A percentile compares a stretch with the other conserved stretches of the same genome.
Evolutionary conservation across 1,284 basidiomycete species (phyloP).

Genomic region (Austroboletus niveus): DNA sequence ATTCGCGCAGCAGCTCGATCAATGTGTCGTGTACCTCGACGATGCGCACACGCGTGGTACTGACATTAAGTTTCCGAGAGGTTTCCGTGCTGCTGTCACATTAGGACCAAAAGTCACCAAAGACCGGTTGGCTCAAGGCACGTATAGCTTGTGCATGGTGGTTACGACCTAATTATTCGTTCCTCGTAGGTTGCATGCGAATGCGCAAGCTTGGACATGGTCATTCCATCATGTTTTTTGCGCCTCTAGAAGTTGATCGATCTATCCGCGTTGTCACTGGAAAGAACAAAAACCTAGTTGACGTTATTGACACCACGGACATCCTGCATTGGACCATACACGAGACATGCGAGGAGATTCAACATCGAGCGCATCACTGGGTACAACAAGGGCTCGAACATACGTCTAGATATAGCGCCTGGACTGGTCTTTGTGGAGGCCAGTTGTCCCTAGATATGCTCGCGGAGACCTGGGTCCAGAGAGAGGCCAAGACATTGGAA

Average conservation of each 20-base stretch:
- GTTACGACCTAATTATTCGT: background rate
- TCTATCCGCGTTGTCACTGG: slow-evolving; percentile 34
- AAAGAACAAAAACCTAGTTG: background rate
- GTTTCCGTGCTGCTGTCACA: slow-evolving; percentile 41
- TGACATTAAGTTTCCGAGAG: slow-evolving; percentile 43
- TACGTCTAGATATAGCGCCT: slow-evolving; percentile 19
- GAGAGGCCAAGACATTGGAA: slow-evolving; percentile 39
- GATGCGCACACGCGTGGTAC: slow-evolving; percentile 59
- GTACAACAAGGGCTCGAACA: slow-evolving; percentile 30
- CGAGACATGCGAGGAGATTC: slow-evolving; percentile 41
- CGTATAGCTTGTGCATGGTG: slow-evolving; percentile 1
- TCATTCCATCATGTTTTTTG: slow-evolving; percentile 46
- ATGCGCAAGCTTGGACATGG: slow-evolving; percentile 34
- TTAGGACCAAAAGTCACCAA: slow-evolving; percentile 54
- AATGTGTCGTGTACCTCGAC: slow-evolving; percentile 53
- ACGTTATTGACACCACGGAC: slow-evolving; percentile 30
- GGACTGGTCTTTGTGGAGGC: slow-evolving; percentile 22
- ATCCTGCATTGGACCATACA: slow-evolving; percentile 46
- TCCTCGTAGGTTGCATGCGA: slow-evolving; percentile 38
- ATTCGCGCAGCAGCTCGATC: slow-evolving; percentile 40
- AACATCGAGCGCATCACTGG: slow-evolving; percentile 12
- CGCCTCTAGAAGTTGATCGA: slow-evolving; percentile 46
- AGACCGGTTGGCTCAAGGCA: slow-evolving; percentile 53
- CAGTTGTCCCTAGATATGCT: slow-evolving; percentile 17
- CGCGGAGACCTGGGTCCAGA: slow-evolving; percentile 33